These are phyloP conservation scores for Fusarium devonianum DNA, from an alignment of 2,329 filamentous ascomycete species.

Conservation along the genomic window DNA sequence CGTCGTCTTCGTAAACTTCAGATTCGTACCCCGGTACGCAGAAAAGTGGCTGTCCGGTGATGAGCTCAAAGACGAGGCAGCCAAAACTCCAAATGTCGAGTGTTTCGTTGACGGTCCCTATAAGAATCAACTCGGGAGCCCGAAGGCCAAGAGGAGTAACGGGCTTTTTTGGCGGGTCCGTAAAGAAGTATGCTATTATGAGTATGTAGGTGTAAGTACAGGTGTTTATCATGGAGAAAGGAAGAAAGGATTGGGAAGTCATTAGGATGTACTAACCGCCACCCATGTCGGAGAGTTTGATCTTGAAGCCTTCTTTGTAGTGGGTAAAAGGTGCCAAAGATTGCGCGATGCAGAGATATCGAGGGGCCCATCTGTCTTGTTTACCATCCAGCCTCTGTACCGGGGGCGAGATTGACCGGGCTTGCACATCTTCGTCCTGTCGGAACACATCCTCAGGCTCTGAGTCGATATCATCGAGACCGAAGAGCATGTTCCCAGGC, in stretches of 20 bases:
- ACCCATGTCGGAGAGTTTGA: constrained; percentile 20
- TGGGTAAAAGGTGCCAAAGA: not conserved
- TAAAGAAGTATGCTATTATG: constrained; percentile 9
- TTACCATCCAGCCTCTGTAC: constrained; percentile 16
- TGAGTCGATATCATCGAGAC: not conserved
- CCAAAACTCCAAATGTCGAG: constrained; percentile 27
- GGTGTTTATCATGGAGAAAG: not conserved
- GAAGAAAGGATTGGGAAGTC: too few species aligned
- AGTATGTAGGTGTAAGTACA: too few species aligned
- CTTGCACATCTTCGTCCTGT: constrained; percentile 1
- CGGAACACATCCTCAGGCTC: not conserved
- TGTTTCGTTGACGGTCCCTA: not conserved
- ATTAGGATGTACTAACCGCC: not conserved
- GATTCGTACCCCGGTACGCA: not conserved
- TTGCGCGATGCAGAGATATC: constrained; percentile 11
- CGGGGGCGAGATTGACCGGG: not conserved
- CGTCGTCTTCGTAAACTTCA: not conserved
- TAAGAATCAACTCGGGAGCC: constrained; percentile 16
- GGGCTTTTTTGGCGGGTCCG: not conserved
- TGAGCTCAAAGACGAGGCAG: constrained; percentile 20
- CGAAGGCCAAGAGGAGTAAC: constrained; percentile 3
- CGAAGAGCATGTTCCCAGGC: constrained; percentile 15
- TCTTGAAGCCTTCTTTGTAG: not conserved
- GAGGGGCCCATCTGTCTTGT: constrained; percentile 15
- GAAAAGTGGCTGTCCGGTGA: constrained; percentile 16